Evolutionary conservation across 768 basidiomycete genomes (phyloP), one percentile per base, ranked within the genome.

Genomic region (Rhizopogon salebrosus): DNA sequence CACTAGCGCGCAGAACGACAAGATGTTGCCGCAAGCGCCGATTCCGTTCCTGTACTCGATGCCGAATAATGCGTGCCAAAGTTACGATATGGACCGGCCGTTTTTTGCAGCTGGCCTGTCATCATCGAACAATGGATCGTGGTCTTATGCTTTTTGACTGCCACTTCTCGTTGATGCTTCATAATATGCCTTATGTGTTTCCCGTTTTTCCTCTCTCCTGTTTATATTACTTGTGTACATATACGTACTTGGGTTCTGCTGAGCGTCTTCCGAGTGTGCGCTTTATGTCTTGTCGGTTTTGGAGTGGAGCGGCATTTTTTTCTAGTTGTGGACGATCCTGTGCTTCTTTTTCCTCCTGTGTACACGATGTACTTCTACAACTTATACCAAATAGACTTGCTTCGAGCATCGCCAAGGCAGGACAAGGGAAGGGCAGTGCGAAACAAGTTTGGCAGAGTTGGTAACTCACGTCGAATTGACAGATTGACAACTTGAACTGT

Each of bases 1-100:
- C 18, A 31, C 39, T 11, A 59, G 69, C 48, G 64, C 52, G 69
- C 67, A 70, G 69, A 69, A 69, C 69, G 69, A 61, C 59, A 69
- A 70, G 60, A 55, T 56, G 60, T 48, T 52, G 46, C 59, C 55
- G 48, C 54, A 56, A 18, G 56, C 54, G n/a, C 57, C 53, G 26
- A 58, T 54, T 43, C 22, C 55, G 18, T 62, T 53, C 37, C 48
- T 69, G 38, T 62, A 62, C 11, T 35, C 58, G 34, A 51, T 26
- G 35, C 51, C 54, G 20, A 67, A 64, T 35, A 60, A 57, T 3
- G 41, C 50, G 6, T 45, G 18, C 20, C 43, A 8, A 18, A 45
- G n/a, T 45, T 27, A 45, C 11, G 6, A 34, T 46, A n/a, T n/a
- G n/a, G n/a, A n/a, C n/a, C 45, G 34, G 20, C 31, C 31, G 8